Percentiles rank a stretch among this genome's conserved stretches.
These are phyloP conservation scores for Ceratocystiopsis minuta DNA, from an alignment of 2,329 filamentous ascomycete genomes.

Conservation along the genomic window DNA sequence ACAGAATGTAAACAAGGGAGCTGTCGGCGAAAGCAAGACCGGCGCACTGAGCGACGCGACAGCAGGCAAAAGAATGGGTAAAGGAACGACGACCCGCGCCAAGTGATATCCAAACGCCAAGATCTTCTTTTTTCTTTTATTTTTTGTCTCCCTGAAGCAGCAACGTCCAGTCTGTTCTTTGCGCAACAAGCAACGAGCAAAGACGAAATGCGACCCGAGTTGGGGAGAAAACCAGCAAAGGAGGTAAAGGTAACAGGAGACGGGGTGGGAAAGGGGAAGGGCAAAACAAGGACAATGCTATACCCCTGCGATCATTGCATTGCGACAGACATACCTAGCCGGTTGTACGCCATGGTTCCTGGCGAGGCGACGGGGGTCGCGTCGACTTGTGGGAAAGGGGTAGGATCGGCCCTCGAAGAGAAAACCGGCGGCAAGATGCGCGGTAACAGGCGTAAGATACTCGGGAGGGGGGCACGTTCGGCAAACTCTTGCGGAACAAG, in stretches of 20 bases:
- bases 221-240: neutral
- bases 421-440: too few relatives aligned
- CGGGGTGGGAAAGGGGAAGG: neutral
- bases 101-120: neutral
- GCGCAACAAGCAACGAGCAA: too few relatives aligned
- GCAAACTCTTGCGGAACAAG: neutral
- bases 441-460: neutral
- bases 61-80: neutral
- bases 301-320: neutral
- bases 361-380: neutral
- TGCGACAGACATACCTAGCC: slow-evolving; percentile 40
- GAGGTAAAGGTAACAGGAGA: neutral
- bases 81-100: slow-evolving; percentile 1
- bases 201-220: neutral
- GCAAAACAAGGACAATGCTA: neutral
- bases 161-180: neutral
- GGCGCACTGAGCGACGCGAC: neutral
- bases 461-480: too few relatives aligned
- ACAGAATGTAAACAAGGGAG: neutral
- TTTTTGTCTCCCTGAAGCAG: neutral
- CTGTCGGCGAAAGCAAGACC: slow-evolving; percentile 1
- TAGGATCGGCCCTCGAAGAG: neutral
- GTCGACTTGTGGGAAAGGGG: neutral
- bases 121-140: neutral
- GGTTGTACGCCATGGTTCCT: slow-evolving; percentile 51